phyloP scores from a whole-genome alignment of 2,329 filamentous ascomycete species.

The Huntiella bhutanensis region DNA sequence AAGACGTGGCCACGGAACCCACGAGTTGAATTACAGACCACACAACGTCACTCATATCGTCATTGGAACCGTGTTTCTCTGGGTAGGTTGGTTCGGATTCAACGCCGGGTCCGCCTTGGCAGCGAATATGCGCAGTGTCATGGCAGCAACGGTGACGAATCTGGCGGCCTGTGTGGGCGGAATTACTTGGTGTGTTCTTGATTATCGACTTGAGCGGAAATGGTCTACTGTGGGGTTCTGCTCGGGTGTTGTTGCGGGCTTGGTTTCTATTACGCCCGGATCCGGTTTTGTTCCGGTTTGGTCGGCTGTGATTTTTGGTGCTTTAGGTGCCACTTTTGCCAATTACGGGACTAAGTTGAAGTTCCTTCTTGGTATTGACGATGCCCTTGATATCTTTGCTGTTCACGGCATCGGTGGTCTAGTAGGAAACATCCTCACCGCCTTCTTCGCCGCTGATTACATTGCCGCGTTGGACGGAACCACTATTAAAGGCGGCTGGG shows the following conservation, averaged over 20 bases:
- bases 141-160: constrained; percentile 76
- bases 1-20: constrained; percentile 64
- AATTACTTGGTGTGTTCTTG: constrained; percentile 75
- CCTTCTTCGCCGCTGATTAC: constrained; percentile 68
- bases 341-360: constrained; percentile 89
- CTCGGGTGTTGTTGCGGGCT: constrained; percentile 69
- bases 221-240: constrained; percentile 91
- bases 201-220: constrained; percentile 76
- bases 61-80: constrained; percentile 80
- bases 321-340: constrained; percentile 56
- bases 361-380: constrained; percentile 62
- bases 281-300: constrained; percentile 74
- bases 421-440: constrained; percentile 62
- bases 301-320: constrained; percentile 63
- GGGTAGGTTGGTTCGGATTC: constrained; percentile 94
- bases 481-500: constrained; percentile 56
- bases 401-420: constrained; percentile 63
- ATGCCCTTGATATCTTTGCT: constrained; percentile 76
- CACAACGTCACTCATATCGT: constrained; percentile 90
- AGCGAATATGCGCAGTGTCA: constrained; percentile 67
- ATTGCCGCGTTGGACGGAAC: constrained; percentile 65
- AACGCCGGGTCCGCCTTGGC: constrained; percentile 69
- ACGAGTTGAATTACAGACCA: constrained; percentile 77
- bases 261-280: constrained; percentile 76
- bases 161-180: constrained; percentile 68